Evolutionary conservation across 2,329 filamentous ascomycete species (phyloP).

Genomic region (Sarocladium strictum): DNA sequence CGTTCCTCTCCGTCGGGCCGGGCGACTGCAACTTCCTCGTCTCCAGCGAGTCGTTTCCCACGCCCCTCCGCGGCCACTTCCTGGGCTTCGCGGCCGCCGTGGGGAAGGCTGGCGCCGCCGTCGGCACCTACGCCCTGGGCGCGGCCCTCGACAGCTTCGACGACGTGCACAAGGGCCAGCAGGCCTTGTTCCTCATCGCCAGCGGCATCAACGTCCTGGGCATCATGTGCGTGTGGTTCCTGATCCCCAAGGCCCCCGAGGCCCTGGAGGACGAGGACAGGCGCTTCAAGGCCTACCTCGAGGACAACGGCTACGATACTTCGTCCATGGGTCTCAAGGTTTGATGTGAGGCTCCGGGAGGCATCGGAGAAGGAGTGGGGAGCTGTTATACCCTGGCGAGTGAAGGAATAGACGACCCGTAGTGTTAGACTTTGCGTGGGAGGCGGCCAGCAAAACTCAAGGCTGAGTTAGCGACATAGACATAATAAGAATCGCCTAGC

Average conservation of each 20-base stretch:
- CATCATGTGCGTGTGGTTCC: slow-evolving; percentile 33
- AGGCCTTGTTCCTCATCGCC: slow-evolving; percentile 44
- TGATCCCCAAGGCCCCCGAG: slow-evolving; percentile 30
- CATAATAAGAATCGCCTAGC: too few species aligned
- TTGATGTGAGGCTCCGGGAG: too few species aligned
- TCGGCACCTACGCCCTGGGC: slow-evolving; percentile 46
- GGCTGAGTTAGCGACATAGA: too few species aligned
- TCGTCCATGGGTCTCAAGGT: slow-evolving; percentile 15
- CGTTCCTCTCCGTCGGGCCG: slow-evolving; percentile 43
- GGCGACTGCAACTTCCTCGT: slow-evolving; percentile 27
- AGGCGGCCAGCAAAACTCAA: too few species aligned
- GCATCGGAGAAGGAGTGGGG: too few species aligned
- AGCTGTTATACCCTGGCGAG: too few species aligned
- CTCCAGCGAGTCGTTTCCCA: slow-evolving; percentile 42
- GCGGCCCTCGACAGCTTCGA: slow-evolving; percentile 40
- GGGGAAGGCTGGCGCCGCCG: slow-evolving; percentile 44
- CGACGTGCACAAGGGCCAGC: slow-evolving; percentile 36
- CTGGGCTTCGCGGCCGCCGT: slow-evolving; percentile 40
- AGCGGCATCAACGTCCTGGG: slow-evolving; percentile 42
- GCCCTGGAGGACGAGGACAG: slow-evolving; percentile 17
- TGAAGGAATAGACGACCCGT: too few species aligned
- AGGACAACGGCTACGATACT: slow-evolving; percentile 16
- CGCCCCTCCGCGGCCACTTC: slow-evolving; percentile 41
- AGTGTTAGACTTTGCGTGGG: too few species aligned
- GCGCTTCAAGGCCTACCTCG: slow-evolving; percentile 16